phyloP scores from a whole-genome alignment of 2,329 filamentous ascomycete genomes.

The Mycogone perniciosa region DNA sequence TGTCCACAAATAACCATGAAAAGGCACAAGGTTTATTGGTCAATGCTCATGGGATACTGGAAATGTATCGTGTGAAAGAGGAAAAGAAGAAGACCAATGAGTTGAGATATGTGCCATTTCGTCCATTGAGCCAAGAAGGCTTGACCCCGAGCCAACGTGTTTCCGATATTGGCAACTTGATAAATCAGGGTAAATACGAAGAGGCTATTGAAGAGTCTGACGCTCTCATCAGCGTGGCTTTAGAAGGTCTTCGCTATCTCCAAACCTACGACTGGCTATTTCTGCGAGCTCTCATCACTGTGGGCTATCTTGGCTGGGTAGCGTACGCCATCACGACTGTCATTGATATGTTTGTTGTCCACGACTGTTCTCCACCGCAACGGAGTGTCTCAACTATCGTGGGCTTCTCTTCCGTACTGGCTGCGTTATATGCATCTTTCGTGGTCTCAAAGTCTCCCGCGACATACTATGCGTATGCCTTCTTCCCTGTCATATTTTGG shows the following conservation, averaged over 20 bases:
- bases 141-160: slow-evolving; percentile 62
- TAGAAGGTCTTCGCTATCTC: slow-evolving; percentile 83
- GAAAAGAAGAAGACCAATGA: slow-evolving; percentile 69
- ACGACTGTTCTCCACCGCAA: slow-evolving; percentile 58
- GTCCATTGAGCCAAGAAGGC: slow-evolving; percentile 57
- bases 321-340: slow-evolving; percentile 85
- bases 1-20: slow-evolving; percentile 63
- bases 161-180: slow-evolving; percentile 59
- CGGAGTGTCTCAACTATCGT: slow-evolving; percentile 54
- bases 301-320: slow-evolving; percentile 94
- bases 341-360: slow-evolving; percentile 78
- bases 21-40: slow-evolving; percentile 81
- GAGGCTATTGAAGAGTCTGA: slow-evolving; percentile 75
- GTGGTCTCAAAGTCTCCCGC: slow-evolving; percentile 70
- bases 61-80: slow-evolving; percentile 96
- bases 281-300: slow-evolving; percentile 76
- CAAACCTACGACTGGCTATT: slow-evolving; percentile 99
- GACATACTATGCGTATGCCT: slow-evolving; percentile 84
- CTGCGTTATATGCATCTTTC: slow-evolving; percentile 71
- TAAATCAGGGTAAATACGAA: slow-evolving; percentile 59
- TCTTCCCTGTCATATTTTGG: slow-evolving; percentile 95
- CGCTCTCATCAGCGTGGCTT: slow-evolving; percentile 65
- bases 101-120: slow-evolving; percentile 71
- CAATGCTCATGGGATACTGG: slow-evolving; percentile 80
- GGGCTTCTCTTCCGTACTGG: slow-evolving; percentile 70